phyloP scores from a whole-genome alignment of 1,139 yeast genomes.

The Yamadazyma aaseri region DNA sequence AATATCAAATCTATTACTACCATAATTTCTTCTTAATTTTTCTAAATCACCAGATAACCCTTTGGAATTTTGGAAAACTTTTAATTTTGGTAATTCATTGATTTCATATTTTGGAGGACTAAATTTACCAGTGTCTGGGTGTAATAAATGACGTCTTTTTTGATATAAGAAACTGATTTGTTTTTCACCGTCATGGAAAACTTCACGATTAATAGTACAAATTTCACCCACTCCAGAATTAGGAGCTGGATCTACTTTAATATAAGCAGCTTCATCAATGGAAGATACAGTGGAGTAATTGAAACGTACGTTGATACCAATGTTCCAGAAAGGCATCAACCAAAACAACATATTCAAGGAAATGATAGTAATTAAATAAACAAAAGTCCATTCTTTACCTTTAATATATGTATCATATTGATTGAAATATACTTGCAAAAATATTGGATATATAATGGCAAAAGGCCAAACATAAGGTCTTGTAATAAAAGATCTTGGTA shows the following conservation, averaged over 20 bases:
- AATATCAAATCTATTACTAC: constrained; percentile 85
- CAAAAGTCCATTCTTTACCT: constrained; percentile 87
- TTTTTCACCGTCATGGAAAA: constrained; percentile 54
- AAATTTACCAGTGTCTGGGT: constrained; percentile 53
- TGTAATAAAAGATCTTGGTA: constrained; percentile 56
- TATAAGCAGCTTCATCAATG: constrained; percentile 64
- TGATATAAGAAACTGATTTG: constrained; percentile 83
- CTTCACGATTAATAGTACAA: constrained; percentile 59
- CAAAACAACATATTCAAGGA: constrained; percentile 74
- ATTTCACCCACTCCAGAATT: constrained; percentile 87
- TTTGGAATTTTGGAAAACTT: constrained; percentile 54
- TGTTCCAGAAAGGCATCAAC: constrained; percentile 96
- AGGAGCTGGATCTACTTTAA: constrained; percentile 78
- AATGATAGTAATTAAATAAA: constrained; percentile 70
- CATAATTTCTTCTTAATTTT: constrained; percentile 62
- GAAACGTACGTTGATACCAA: constrained; percentile 67
- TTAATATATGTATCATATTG: constrained; percentile 80
- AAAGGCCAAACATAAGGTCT: constrained; percentile 90
- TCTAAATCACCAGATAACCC: constrained; percentile 68
- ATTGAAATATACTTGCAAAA: constrained; percentile 60
- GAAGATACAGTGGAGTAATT: constrained; percentile 56
- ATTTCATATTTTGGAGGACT: constrained; percentile 79
- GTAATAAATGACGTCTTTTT: constrained; percentile 84
- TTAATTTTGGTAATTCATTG: constrained; percentile 61
- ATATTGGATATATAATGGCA: constrained; percentile 72